Percentiles rank a stretch among this genome's conserved stretches.
Evolutionary conservation across 148 eudicot genomes (phyloP).

Genomic region (Silene latifolia): DNA sequence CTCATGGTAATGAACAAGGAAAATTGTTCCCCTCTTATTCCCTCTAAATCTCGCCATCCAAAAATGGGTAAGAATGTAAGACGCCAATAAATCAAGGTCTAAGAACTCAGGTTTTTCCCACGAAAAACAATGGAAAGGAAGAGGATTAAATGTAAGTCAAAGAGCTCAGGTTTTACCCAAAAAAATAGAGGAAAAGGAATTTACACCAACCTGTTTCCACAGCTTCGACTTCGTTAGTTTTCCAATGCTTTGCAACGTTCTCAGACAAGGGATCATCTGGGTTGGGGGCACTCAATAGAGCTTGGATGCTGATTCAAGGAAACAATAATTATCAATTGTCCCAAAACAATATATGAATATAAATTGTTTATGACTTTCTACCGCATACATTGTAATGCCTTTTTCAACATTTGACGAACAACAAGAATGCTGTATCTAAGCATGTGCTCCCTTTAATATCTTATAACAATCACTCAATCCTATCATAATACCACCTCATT

Average conservation of each 20-base stretch:
- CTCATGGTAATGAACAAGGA: too few relatives aligned
- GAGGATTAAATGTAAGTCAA: too few relatives aligned
- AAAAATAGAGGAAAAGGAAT: not conserved
- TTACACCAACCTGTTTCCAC: conserved; percentile 77
- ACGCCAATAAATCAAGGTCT: too few relatives aligned
- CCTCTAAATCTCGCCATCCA: too few relatives aligned
- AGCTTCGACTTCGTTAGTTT: conserved; percentile 83
- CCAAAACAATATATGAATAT: not conserved
- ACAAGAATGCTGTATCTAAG: not conserved
- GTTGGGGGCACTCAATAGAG: conserved; percentile 96
- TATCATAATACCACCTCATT: not conserved
- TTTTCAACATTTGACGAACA: not conserved
- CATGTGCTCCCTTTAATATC: not conserved
- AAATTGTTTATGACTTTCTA: not conserved
- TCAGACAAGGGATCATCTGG: conserved; percentile 98
- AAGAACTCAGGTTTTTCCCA: too few relatives aligned
- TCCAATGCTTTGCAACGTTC: conserved; percentile 98
- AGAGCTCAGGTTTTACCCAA: not conserved
- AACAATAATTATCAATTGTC: conserved; percentile 11
- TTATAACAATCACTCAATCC: not conserved
- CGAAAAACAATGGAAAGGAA: too few relatives aligned
- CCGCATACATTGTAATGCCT: not conserved
- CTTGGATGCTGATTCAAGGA: conserved; percentile 69
- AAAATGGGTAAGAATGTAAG: too few relatives aligned
- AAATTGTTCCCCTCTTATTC: too few relatives aligned